Base-by-base conservation (phyloP, 2,329 filamentous ascomycete species). In the Cladosporium velox region DNA sequence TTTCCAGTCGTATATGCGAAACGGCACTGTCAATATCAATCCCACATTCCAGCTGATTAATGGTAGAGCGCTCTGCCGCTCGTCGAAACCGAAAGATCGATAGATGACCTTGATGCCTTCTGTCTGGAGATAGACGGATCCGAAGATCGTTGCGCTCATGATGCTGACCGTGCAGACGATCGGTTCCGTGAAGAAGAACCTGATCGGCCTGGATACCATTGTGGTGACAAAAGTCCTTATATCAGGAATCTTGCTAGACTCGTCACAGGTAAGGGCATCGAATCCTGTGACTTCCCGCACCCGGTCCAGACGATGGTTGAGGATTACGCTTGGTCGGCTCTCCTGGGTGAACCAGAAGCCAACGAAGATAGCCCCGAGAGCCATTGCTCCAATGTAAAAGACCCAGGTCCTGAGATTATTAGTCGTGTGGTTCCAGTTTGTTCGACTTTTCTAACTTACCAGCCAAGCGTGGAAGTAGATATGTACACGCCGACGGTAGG, bases 121-220 rank as follows among this genome's bases (percentile, higher is more conserved):
- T 1, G 41, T 47, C 41, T 47, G 41, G 41, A 47, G 41, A 12
- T 47, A 47, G n/a, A 47, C 41, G 41, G 41, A 47, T 11, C 41
- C 41, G 41, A 47, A 47, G 41, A 47, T 47, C n/a, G 41, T 47
- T 24, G 41, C 41, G 41, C 41, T 47, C n/a, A 47, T 47, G n/a
- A 47, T 47, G n/a, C 41, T 47, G 41, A 47, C 41, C 21, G 41
- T 47, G n/a, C n/a, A 47, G 41, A 47, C 41, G 41, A 47, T 47
- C 3, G 41, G 41, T 12, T 47, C 41, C 3, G 41, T 47, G 3
- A 47, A 47, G 41, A 47, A 47, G 41, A 47, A 47, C 10, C n/a
- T 47, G 41, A 24, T 47, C 2, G 41, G 41, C 8, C 41, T 3
- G n/a, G 41, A 77, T 66, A 47, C 41, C 41, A 47, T 47, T 8